A percentile compares a stretch with the other conserved stretches of the same genome.
These are phyloP conservation scores for Ustilago curta DNA, from an alignment of 1,284 basidiomycete genomes.

Conservation along the genomic window DNA sequence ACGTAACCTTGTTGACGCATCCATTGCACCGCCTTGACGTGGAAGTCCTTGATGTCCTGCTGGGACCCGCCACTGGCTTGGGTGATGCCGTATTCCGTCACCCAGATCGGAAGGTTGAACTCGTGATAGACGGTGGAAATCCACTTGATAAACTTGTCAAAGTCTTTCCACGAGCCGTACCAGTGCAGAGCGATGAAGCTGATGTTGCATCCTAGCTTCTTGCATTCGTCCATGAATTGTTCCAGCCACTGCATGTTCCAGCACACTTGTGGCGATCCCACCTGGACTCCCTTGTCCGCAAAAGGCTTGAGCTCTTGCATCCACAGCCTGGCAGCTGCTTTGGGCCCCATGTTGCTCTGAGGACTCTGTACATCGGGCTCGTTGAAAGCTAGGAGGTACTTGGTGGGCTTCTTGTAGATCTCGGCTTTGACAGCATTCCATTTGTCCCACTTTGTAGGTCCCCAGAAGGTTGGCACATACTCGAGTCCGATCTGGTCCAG, in stretches of 20 bases:
- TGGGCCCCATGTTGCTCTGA: conserved; percentile 54
- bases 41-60: conserved; percentile 54
- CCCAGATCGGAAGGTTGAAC: conserved; percentile 56
- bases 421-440: conserved; percentile 58
- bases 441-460: conserved; percentile 44
- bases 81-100: conserved; percentile 67
- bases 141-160: conserved; percentile 58
- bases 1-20: conserved; percentile 53
- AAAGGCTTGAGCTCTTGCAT: conserved; percentile 62
- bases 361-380: conserved; percentile 61
- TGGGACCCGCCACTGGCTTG: conserved; percentile 36
- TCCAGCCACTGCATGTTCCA: conserved; percentile 65
- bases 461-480: conserved; percentile 66
- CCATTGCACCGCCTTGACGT: conserved; percentile 50
- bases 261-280: conserved; percentile 64
- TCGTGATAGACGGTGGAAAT: conserved; percentile 49
- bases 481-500: conserved; percentile 50
- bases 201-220: conserved; percentile 53
- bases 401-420: conserved; percentile 22
- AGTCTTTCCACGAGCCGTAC: conserved; percentile 62
- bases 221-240: conserved; percentile 56
- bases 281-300: conserved; percentile 57
- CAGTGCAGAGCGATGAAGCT: conserved; percentile 67
- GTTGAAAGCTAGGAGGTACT: conserved; percentile 60
- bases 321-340: conserved; percentile 56